Evolutionary conservation across 441 rosid genomes (phyloP).

Genomic region (Brassica hybrid): DNA sequence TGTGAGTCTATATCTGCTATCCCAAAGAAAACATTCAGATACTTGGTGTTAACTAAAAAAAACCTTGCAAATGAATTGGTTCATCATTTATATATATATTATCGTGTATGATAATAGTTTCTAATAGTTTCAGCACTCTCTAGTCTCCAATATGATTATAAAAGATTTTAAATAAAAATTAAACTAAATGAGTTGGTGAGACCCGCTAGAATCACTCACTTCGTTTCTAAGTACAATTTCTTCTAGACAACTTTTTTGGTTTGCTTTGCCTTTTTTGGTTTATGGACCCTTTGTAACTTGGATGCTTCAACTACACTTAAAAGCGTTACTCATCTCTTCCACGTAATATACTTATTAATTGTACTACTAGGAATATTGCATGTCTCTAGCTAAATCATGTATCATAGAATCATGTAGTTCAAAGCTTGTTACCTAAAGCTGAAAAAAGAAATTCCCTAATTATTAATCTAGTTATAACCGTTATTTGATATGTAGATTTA

Average conservation of each 20-base stretch:
- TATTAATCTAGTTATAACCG: not conserved
- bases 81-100: not conserved
- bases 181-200: constrained; percentile 26
- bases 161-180: not conserved
- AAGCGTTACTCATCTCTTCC: constrained; percentile 7
- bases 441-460: not conserved
- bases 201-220: constrained; percentile 39
- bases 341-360: constrained; percentile 4
- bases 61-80: not conserved
- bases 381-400: constrained; percentile 5
- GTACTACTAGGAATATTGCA: constrained; percentile 8
- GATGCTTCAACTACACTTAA: constrained; percentile 38
- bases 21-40: not conserved
- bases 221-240: constrained; percentile 30
- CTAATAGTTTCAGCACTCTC: not conserved
- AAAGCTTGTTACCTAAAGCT: not conserved
- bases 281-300: constrained; percentile 34
- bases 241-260: constrained; percentile 25
- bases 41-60: not conserved
- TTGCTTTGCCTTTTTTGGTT: constrained; percentile 36
- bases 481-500: not conserved
- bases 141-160: constrained; percentile 15
- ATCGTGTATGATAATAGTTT: too few relatives aligned
- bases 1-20: not conserved
- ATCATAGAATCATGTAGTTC: not conserved